Conservation (phyloP, 208 protist species). For the Trypanosoma caninum region DNA sequence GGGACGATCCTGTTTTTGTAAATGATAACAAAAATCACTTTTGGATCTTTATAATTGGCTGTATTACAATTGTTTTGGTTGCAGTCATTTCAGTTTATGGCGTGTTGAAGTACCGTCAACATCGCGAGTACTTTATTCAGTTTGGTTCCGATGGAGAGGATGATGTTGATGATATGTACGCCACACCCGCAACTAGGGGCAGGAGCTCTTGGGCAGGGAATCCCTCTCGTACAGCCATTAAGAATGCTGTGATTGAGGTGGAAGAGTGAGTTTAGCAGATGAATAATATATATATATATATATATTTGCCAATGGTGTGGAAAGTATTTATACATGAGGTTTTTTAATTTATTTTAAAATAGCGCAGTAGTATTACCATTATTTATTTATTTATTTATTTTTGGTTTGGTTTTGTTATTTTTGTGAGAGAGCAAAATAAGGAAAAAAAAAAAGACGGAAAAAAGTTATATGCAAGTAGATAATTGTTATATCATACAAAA, state of each 20-base stretch:
- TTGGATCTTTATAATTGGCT: constrained; percentile 25
- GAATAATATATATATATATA: too few species aligned
- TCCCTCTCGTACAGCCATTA: constrained; percentile 1
- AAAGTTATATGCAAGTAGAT: constrained; percentile 13
- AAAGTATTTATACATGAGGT: too few species aligned
- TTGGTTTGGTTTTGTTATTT: too few species aligned
- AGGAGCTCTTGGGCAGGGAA: too few species aligned
- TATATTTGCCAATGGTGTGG: too few species aligned
- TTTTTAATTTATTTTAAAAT: too few species aligned
- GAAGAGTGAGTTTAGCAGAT: constrained; percentile 25
- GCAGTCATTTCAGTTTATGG: constrained; percentile 40
- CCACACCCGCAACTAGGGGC: background rate
- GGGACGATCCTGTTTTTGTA: constrained; percentile 27
- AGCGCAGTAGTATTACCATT: too few species aligned
- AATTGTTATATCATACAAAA: constrained; percentile 1
- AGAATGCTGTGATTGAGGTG: constrained; percentile 76
- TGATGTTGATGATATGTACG: constrained; percentile 84
- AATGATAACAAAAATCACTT: constrained; percentile 3
- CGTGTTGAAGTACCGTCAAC: constrained; percentile 62
- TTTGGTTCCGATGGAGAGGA: constrained; percentile 68
- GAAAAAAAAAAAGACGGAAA: background rate
- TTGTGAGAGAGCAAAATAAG: background rate
- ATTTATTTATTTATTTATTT: too few species aligned
- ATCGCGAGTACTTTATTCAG: constrained; percentile 70
- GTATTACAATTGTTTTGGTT: constrained; percentile 26